Conservation (phyloP, 2,329 filamentous ascomycete species). For the Fusarium sp. region DNA sequence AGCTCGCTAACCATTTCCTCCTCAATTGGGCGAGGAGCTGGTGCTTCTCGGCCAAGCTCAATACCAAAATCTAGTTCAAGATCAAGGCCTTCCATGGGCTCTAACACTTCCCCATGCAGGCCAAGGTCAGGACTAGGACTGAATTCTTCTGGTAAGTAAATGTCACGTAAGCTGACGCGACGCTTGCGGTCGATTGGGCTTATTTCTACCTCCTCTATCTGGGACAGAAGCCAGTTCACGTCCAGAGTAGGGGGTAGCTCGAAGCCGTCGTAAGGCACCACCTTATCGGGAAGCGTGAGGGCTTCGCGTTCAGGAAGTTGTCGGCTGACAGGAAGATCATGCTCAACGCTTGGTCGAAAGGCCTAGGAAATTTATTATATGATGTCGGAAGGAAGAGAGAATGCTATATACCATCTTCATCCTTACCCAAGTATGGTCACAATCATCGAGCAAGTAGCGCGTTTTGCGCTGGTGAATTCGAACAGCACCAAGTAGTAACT, state of each 20-base stretch:
- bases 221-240: not conserved
- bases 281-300: not conserved
- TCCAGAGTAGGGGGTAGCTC: not conserved
- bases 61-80: slow-evolving; percentile 80
- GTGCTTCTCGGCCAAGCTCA: slow-evolving; percentile 67
- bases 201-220: slow-evolving; percentile 68
- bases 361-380: not conserved
- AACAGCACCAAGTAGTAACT: slow-evolving; percentile 93
- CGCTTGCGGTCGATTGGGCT: slow-evolving; percentile 66
- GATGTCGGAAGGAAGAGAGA: not conserved
- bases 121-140: slow-evolving; percentile 37
- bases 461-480: slow-evolving; percentile 98
- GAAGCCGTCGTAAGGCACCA: not conserved
- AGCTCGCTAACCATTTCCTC: slow-evolving; percentile 65
- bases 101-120: slow-evolving; percentile 52
- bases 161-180: slow-evolving; percentile 71
- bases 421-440: slow-evolving; percentile 95
- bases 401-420: slow-evolving; percentile 86
- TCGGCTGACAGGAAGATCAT: not conserved
- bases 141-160: slow-evolving; percentile 75
- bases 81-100: slow-evolving; percentile 73
- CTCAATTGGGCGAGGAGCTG: slow-evolving; percentile 63
- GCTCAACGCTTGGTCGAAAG: not conserved
- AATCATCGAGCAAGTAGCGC: slow-evolving; percentile 94
- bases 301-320: not conserved